Percentiles rank a stretch among this genome's conserved stretches.
phyloP scores from a whole-genome alignment of 2,329 filamentous ascomycete genomes.

The Aspergillus viridinutans region DNA sequence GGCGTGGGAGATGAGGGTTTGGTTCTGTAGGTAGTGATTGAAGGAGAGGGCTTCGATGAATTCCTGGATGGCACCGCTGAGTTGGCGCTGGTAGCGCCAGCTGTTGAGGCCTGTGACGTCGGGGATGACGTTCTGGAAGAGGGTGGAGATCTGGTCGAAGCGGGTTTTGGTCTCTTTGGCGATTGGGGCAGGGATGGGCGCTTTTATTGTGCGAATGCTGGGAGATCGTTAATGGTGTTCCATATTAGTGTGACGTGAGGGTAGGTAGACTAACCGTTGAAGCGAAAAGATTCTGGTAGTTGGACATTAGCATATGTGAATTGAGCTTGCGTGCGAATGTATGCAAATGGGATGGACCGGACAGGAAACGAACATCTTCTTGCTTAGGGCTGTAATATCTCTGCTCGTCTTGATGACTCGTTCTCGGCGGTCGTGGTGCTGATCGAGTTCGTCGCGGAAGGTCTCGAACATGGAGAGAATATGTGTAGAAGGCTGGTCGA shows the following conservation, averaged over 20 bases:
- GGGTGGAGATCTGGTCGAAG: slow-evolving; percentile 64
- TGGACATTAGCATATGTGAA: slow-evolving; percentile 1
- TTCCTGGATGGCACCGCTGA: slow-evolving; percentile 81
- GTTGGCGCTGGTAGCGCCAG: slow-evolving; percentile 73
- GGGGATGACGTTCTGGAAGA: slow-evolving; percentile 63
- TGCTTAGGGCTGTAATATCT: slow-evolving; percentile 89
- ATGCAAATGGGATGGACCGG: background rate
- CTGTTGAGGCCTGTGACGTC: slow-evolving; percentile 77
- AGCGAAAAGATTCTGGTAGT: slow-evolving; percentile 68
- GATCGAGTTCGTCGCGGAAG: slow-evolving; percentile 84
- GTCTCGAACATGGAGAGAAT: slow-evolving; percentile 71
- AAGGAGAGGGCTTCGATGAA: slow-evolving; percentile 91
- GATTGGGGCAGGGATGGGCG: slow-evolving; percentile 61
- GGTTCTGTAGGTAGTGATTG: slow-evolving; percentile 75
- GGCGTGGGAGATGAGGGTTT: slow-evolving; percentile 66
- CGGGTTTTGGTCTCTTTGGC: slow-evolving; percentile 66
- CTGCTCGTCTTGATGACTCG: slow-evolving; percentile 84
- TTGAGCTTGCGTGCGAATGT: background rate
- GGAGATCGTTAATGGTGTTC: background rate
- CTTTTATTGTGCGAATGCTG: slow-evolving; percentile 39
- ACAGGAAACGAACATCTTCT: slow-evolving; percentile 73
- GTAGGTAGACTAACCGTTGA: slow-evolving; percentile 58
- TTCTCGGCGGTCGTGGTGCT: slow-evolving; percentile 90
- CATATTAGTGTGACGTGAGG: slow-evolving; percentile 2
- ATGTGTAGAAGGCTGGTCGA: slow-evolving; percentile 32